Conservation (phyloP, 176 grass and related monocot genomes). For the Carex kokanica region DNA sequence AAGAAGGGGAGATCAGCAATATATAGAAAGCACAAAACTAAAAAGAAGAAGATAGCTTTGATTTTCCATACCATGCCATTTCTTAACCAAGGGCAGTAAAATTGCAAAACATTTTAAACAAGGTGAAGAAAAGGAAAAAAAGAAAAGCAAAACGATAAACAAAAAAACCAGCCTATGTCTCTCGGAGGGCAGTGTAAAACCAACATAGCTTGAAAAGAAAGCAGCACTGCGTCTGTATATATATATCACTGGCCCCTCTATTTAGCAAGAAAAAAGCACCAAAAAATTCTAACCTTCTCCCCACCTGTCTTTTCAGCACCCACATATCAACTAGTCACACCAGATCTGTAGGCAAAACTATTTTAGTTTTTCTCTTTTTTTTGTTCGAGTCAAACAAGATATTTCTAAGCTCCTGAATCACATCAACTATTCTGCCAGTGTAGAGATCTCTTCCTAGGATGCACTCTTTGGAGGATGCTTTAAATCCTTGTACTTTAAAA, state of each 20-base stretch:
- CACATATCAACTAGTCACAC: conserved; percentile 5
- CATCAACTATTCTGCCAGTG: background rate
- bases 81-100: conserved; percentile 17
- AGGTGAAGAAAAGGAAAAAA: background rate
- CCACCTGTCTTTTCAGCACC: conserved; percentile 7
- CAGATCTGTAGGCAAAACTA: conserved; percentile 13
- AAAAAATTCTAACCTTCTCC: conserved; percentile 15
- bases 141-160: conserved; percentile 2
- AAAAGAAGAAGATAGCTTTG: background rate
- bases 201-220: conserved; percentile 21
- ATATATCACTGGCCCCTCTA: conserved; percentile 12
- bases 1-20: background rate
- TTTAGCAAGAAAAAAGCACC: conserved; percentile 25
- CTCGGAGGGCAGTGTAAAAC: conserved; percentile 1
- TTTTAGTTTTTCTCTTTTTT: background rate
- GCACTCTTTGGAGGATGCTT: conserved; percentile 11
- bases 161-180: conserved; percentile 24
- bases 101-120: conserved; percentile 28
- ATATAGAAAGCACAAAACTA: background rate
- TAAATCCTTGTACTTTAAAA: conserved; percentile 21
- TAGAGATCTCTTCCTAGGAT: background rate
- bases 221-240: conserved; percentile 16
- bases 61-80: conserved; percentile 22
- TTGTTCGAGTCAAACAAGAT: conserved; percentile 3
- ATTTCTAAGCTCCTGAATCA: conserved; percentile 17